These are phyloP conservation scores for Chrysochromulina parva DNA, from an alignment of 78 protist genomes.

Conservation along the genomic window DNA sequence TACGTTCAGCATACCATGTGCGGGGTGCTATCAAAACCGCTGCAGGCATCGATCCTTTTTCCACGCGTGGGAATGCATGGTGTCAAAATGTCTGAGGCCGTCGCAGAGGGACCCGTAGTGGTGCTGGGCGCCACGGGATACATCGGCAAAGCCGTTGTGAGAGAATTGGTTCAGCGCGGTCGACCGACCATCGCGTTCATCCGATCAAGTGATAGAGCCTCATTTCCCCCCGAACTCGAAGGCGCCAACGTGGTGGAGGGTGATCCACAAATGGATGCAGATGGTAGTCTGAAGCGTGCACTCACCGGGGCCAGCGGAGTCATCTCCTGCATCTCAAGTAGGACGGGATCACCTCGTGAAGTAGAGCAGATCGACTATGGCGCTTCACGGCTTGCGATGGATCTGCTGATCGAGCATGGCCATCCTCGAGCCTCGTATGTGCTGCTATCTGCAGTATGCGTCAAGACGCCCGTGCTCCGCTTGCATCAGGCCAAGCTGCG, in stretches of 20 bases:
- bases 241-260: background rate
- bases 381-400: background rate
- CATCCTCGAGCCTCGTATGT: background rate
- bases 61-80: no score
- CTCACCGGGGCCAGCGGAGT: background rate
- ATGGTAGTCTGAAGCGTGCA: background rate
- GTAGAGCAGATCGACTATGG: background rate
- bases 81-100: no score
- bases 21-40: no score
- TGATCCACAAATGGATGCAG: background rate
- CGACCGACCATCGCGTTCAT: background rate
- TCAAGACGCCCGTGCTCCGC: background rate
- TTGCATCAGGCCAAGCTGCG: background rate
- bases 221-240: no score
- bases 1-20: no score
- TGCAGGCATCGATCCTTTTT: no score
- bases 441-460: background rate
- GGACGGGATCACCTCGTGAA: background rate
- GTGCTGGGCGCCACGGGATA: background rate
- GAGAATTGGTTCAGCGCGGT: background rate
- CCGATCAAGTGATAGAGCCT: background rate
- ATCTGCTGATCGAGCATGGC: background rate
- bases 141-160: background rate
- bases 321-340: background rate
- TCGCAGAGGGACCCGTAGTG: background rate